Evolutionary conservation across 495 filamentous ascomycete genomes (phyloP).

Genomic region (Talaromyces wortmannii): DNA sequence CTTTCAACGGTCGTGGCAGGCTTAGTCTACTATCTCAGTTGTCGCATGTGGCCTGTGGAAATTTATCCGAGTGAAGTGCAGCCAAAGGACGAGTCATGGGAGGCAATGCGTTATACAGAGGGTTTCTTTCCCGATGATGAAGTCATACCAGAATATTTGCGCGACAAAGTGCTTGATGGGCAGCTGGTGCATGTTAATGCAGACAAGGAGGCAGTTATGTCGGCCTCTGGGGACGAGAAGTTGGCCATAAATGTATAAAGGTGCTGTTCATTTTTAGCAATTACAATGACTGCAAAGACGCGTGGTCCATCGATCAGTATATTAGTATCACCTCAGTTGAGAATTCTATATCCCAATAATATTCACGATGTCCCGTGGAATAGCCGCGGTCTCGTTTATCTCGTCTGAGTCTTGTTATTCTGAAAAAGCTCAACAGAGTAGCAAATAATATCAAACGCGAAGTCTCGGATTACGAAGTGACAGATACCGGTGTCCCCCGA

Average conservation of each 20-base stretch:
- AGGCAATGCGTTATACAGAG: conserved; percentile 2
- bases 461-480: too few relatives aligned
- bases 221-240: neutral
- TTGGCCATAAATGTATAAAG: neutral
- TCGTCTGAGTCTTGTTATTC: too few relatives aligned
- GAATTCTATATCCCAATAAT: too few relatives aligned
- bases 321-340: too few relatives aligned
- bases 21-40: conserved; percentile 5
- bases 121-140: conserved; percentile 2
- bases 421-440: too few relatives aligned
- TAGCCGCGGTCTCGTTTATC: too few relatives aligned
- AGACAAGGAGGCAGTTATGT: neutral
- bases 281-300: too few relatives aligned
- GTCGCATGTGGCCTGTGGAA: conserved; percentile 3
- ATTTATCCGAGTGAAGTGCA: neutral
- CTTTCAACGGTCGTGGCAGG: conserved; percentile 4
- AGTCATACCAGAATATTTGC: conserved; percentile 1
- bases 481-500: too few relatives aligned
- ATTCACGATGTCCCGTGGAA: too few relatives aligned
- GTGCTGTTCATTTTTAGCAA: too few relatives aligned
- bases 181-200: neutral
- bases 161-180: neutral
- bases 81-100: neutral
- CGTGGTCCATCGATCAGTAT: too few relatives aligned
- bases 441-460: too few relatives aligned